Evolutionary conservation across 345 rosid genomes (phyloP).

Genomic region (Eucalyptus regnans): DNA sequence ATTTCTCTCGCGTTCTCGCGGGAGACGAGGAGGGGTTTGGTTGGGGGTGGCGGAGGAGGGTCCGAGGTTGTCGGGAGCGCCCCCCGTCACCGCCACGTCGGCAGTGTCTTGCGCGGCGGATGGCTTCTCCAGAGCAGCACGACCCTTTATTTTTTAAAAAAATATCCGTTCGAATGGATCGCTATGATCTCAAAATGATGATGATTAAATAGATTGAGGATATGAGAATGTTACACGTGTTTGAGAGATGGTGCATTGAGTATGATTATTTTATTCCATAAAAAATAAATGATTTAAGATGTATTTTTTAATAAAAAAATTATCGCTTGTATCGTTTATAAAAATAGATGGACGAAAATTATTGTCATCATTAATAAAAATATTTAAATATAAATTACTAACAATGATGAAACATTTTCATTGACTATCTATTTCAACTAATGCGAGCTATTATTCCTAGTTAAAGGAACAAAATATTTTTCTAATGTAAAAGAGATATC

Average conservation of each 20-base stretch:
- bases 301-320: fast-evolving
- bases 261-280: fast-evolving
- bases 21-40: background rate
- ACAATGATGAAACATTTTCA: background rate
- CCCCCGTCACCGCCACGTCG: background rate
- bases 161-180: background rate
- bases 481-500: background rate
- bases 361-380: fast-evolving
- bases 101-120: background rate
- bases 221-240: fast-evolving
- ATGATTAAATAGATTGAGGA: background rate
- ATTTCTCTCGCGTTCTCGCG: background rate
- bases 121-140: background rate
- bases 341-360: background rate
- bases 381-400: fast-evolving
- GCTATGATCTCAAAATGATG: background rate
- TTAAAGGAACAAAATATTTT: fast-evolving
- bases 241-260: fast-evolving
- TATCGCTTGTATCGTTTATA: fast-evolving
- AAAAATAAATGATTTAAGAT: background rate
- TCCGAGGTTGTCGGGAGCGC: background rate
- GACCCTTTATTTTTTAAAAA: background rate
- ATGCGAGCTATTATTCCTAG: fast-evolving
- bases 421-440: fast-evolving
- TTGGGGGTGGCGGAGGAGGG: no score